Base-by-base conservation (phyloP, 1,139 yeast species). In the Williopsis jadinii region DNA sequence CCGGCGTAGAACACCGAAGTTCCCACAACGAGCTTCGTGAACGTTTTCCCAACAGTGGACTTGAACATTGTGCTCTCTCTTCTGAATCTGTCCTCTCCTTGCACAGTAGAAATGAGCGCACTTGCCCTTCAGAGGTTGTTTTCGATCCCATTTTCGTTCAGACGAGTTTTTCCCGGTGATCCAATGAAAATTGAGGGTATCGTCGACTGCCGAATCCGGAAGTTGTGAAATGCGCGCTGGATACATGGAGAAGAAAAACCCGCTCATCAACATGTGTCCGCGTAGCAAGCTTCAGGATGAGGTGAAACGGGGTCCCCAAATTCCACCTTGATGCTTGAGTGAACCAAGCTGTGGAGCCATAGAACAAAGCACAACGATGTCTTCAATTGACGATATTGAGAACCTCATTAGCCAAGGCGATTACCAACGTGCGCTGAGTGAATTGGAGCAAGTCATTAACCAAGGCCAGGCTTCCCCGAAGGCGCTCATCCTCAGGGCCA, bases 1-100 rank as follows among this genome's bases (percentile, higher is more conserved):
- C 64, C 68, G 35, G 65, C 68, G 45, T 72, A 73, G 28, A 70
- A 54, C 2, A 60, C 51, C 5, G 66, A 50, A 4, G 71, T 55
- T 9, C 66, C 62, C 5, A 66, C 45, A 3, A 67, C 54, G 10
- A 66, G 44, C 40, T 63, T 63, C 33, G 62, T 43, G 11, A 68
- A 34, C 34, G 68, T 59, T 35, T 59, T 67, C 41, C 69, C 62
- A 31, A 64, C 44, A 11, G 66, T 46, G 32, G 56, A 46, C 36
- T 52, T 54, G 41, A 54, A 44, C 59, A 55, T 55, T 15, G 11
- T 34, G 15, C 12, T 19, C 4, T 19, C n/a, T n/a, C n/a, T n/a
- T n/a, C n/a, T n/a, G n/a, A n/a, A n/a, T n/a, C n/a, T n/a, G n/a
- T n/a, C n/a, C n/a, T n/a, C 24, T 19, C 24, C 24, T 19, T 19